Conservation (phyloP, 345 rosid species). For the Euphorbia tirucalli region DNA sequence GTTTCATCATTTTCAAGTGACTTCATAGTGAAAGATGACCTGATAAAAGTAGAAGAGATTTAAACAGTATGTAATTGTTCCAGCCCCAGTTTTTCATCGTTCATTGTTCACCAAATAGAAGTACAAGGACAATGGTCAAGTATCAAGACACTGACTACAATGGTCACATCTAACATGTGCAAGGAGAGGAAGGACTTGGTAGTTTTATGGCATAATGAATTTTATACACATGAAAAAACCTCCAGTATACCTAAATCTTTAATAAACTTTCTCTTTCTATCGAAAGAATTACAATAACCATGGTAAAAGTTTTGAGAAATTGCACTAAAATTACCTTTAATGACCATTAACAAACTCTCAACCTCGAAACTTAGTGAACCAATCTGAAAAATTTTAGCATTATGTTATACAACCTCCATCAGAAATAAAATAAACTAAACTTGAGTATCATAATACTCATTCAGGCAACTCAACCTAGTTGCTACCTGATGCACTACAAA, state of each 20-base stretch:
- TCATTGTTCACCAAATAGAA: background rate
- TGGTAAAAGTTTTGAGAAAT: background rate
- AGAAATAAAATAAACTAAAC: background rate
- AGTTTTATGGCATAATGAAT: background rate
- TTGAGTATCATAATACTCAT: background rate
- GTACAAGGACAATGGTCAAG: no score
- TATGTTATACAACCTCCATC: background rate
- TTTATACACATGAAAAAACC: background rate
- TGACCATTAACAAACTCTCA: background rate
- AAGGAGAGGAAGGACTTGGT: background rate
- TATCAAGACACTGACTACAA: no score
- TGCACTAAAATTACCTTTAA: background rate
- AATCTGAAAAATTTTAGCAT: background rate
- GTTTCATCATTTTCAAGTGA: conserved; percentile 50
- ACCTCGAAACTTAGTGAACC: background rate
- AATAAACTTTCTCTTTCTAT: background rate
- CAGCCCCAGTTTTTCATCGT: conserved; percentile 4
- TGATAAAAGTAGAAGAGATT: conserved; percentile 25
- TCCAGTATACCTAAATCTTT: background rate
- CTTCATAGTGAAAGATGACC: conserved; percentile 58
- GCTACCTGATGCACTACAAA: background rate
- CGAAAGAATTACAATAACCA: background rate
- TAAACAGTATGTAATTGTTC: background rate
- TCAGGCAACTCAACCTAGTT: background rate
- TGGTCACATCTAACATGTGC: background rate